phyloP scores from a whole-genome alignment of 1,284 basidiomycete genomes.

The Ganoderma leucocontextum region DNA sequence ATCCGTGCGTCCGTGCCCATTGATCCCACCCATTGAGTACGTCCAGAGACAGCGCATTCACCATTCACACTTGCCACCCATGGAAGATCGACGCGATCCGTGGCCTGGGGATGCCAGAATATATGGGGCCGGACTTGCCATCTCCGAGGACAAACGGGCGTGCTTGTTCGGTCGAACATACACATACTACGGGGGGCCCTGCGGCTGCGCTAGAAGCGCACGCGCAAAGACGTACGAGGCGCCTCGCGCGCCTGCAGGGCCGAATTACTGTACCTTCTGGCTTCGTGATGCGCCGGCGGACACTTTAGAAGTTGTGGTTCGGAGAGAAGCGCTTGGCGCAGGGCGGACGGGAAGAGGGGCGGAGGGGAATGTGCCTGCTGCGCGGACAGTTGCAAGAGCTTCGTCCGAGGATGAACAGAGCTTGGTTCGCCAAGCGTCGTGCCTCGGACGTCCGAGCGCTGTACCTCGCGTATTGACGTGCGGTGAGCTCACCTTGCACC shows the following conservation, averaged over 20 bases:
- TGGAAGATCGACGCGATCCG: slow-evolving; percentile 1
- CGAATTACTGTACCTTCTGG: neutral
- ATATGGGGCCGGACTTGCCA: neutral
- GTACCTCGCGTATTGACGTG: neutral
- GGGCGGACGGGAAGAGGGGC: neutral
- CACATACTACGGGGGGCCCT: neutral
- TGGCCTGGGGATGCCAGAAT: neutral
- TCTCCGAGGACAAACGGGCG: slow-evolving; percentile 4
- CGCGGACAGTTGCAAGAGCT: neutral
- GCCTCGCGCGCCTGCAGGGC: neutral
- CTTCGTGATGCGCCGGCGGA: slow-evolving; percentile 7
- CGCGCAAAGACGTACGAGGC: slow-evolving; percentile 3
- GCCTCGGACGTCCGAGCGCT: neutral
- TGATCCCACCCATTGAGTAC: neutral
- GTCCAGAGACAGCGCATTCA: neutral
- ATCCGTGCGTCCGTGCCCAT: neutral
- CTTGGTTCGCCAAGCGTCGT: neutral
- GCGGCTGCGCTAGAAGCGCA: neutral
- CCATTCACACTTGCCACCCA: neutral
- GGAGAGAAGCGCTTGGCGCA: slow-evolving; percentile 1
- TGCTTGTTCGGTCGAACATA: neutral
- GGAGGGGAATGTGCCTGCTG: neutral
- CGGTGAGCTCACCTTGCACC: neutral
- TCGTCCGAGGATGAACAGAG: neutral
- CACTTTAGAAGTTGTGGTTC: slow-evolving; percentile 6